phyloP scores from a whole-genome alignment of 164 flowering plant species.

The Akebia trifoliata region DNA sequence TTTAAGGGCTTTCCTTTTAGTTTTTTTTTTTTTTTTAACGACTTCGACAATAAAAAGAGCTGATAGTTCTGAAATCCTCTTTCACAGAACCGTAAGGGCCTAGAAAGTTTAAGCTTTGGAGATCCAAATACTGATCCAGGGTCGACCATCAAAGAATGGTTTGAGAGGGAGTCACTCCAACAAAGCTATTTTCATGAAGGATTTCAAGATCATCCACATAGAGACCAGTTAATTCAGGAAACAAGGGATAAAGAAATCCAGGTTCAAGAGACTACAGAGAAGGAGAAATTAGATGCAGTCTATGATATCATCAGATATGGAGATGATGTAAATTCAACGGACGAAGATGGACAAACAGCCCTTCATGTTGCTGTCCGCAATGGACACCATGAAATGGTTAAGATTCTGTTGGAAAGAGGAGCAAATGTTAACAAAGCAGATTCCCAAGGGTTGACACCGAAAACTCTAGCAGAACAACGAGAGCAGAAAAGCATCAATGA shows the following conservation, averaged over 20 bases:
- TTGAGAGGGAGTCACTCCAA: constrained; percentile 21
- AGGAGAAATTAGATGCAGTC: constrained; percentile 10
- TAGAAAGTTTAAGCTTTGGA: constrained; percentile 25
- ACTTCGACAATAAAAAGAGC: constrained; percentile 3
- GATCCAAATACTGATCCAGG: constrained; percentile 30
- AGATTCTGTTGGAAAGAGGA: constrained; percentile 40
- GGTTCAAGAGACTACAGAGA: constrained; percentile 14
- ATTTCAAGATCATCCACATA: constrained; percentile 19
- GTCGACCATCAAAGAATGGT: constrained; percentile 25
- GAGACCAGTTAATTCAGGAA: constrained; percentile 17
- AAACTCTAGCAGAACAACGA: constrained; percentile 36
- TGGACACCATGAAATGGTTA: constrained; percentile 40
- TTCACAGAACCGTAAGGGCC: constrained; percentile 52
- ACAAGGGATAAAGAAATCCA: constrained; percentile 8
- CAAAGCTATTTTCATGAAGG: constrained; percentile 15
- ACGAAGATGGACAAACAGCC: constrained; percentile 36
- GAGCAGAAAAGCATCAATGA: constrained; percentile 34
- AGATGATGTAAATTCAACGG: constrained; percentile 17
- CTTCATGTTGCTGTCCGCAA: constrained; percentile 38
- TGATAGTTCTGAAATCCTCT: constrained; percentile 4
- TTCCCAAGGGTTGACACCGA: constrained; percentile 42
- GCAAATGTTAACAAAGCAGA: constrained; percentile 38
- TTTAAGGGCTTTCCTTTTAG: neutral
- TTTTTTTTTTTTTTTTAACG: neutral
- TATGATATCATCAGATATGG: constrained; percentile 7